These are phyloP conservation scores for Gnomoniopsis smithogilvyi DNA, from an alignment of 2,329 filamentous ascomycete genomes.

Conservation along the genomic window DNA sequence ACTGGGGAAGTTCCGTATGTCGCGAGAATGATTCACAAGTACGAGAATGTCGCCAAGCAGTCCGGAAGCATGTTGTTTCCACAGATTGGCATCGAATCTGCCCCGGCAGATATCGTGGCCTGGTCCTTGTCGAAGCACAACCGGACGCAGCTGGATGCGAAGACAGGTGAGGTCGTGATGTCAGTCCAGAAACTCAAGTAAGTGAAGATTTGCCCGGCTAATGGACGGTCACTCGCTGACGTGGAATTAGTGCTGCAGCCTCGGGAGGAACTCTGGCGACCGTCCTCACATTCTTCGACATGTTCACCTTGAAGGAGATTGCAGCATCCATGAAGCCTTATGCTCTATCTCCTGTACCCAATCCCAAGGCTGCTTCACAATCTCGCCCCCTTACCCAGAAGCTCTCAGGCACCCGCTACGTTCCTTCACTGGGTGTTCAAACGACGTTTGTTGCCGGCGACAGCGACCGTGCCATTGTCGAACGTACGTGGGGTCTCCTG, in stretches of 20 bases:
- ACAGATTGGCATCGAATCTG: conserved; percentile 61
- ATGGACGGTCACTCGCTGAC: neutral
- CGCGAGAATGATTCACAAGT: conserved; percentile 57
- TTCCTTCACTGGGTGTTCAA: conserved; percentile 52
- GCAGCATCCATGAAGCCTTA: conserved; percentile 45
- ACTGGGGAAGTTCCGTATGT: conserved; percentile 61
- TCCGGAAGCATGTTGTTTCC: conserved; percentile 59
- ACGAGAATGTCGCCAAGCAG: conserved; percentile 48
- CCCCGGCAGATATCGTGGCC: conserved; percentile 56
- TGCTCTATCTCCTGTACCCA: conserved; percentile 54
- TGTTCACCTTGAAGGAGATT: conserved; percentile 47
- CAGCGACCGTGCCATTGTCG: conserved; percentile 53
- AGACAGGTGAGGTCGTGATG: conserved; percentile 52
- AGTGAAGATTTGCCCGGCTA: conserved; percentile 10
- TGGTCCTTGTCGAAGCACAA: conserved; percentile 51
- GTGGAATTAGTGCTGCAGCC: conserved; percentile 40
- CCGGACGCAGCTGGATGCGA: conserved; percentile 45
- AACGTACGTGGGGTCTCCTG: conserved; percentile 62
- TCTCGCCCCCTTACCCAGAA: conserved; percentile 37
- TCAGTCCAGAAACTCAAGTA: conserved; percentile 42
- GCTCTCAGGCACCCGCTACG: conserved; percentile 46
- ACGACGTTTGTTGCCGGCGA: conserved; percentile 48
- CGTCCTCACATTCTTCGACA: conserved; percentile 55
- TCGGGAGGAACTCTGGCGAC: conserved; percentile 71
- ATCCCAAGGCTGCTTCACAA: conserved; percentile 30